These are phyloP conservation scores for Tuber indicum DNA, from an alignment of 495 filamentous ascomycete species.

Conservation along the genomic window DNA sequence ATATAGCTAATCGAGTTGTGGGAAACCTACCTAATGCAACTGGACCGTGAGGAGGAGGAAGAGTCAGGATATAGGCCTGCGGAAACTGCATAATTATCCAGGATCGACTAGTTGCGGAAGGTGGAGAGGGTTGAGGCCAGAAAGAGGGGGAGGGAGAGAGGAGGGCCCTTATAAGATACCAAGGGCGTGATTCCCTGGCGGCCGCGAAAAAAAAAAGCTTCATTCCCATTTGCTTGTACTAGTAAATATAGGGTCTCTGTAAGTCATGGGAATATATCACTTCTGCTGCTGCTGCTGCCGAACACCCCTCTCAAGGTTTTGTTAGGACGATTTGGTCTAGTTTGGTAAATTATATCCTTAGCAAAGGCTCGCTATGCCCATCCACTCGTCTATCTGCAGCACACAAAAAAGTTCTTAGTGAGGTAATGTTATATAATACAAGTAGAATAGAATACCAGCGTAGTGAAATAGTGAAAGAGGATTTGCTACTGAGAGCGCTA, in stretches of 20 bases:
- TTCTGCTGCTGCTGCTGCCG: not conserved
- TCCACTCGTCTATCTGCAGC: not conserved
- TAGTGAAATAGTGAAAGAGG: not conserved
- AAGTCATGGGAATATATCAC: not conserved
- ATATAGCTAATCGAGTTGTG: slow-evolving; percentile 92
- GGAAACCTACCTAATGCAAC: slow-evolving; percentile 94
- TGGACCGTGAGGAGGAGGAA: slow-evolving; percentile 88
- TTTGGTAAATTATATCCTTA: not conserved
- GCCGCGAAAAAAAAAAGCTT: not conserved
- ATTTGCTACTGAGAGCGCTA: not conserved
- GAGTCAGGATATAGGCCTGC: slow-evolving; percentile 63
- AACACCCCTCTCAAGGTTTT: not conserved
- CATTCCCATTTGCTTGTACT: slow-evolving; percentile 3
- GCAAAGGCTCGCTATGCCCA: not conserved
- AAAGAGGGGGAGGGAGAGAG: not conserved
- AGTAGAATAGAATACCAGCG: not conserved
- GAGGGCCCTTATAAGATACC: not conserved
- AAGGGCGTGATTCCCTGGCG: slow-evolving; percentile 3
- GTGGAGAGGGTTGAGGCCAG: slow-evolving; percentile 4
- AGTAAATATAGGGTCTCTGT: not conserved
- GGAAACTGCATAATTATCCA: slow-evolving; percentile 10
- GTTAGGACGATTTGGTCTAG: not conserved
- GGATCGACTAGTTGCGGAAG: slow-evolving; percentile 12
- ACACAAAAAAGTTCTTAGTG: not conserved
- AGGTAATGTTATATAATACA: not conserved